Percentiles rank a stretch among this genome's conserved stretches.
These are phyloP conservation scores for Acanthamoeba sp. DNA, from an alignment of 208 protist genomes.

Conservation along the genomic window DNA sequence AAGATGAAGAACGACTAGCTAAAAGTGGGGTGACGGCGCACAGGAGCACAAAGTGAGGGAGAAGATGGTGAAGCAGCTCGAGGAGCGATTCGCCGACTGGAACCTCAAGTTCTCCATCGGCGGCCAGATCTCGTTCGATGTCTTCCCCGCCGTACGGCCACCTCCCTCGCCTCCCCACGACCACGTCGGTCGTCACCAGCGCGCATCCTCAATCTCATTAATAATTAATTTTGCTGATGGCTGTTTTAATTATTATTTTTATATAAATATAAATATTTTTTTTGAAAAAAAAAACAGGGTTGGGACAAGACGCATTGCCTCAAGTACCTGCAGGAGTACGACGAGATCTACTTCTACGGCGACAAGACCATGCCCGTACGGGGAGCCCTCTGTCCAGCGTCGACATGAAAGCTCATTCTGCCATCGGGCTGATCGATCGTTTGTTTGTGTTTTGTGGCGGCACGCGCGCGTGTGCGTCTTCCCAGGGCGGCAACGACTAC, in stretches of 20 bases:
- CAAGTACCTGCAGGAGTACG: conserved; percentile 95
- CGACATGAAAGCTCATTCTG: too few relatives aligned
- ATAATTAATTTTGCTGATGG: too few relatives aligned
- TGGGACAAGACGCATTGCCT: conserved; percentile 99
- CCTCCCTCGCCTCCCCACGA: not conserved
- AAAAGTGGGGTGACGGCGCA: too few relatives aligned
- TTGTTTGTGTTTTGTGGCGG: too few relatives aligned
- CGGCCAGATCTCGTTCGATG: conserved; percentile 99
- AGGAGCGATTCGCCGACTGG: conserved; percentile 90
- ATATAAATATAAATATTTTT: too few relatives aligned
- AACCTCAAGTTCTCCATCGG: conserved; percentile 98
- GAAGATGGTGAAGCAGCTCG: conserved; percentile 95
- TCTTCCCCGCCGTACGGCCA: conserved; percentile 94
- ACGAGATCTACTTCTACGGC: conserved; percentile 99
- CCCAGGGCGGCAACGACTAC: conserved; percentile 99
- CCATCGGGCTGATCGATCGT: too few relatives aligned
- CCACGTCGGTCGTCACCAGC: not conserved
- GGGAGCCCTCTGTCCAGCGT: not conserved
- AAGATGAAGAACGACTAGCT: too few relatives aligned
- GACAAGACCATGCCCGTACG: conserved; percentile 96
- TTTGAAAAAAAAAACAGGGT: too few relatives aligned
- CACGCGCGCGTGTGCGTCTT: not conserved
- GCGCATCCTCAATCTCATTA: too few relatives aligned
- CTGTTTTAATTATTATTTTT: too few relatives aligned
- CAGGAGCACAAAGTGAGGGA: conserved; percentile 95